A percentile compares a stretch with the other conserved stretches of the same genome.
Evolutionary conservation across 208 protist species (phyloP).

Genomic region (Crithidia thermophila): DNA sequence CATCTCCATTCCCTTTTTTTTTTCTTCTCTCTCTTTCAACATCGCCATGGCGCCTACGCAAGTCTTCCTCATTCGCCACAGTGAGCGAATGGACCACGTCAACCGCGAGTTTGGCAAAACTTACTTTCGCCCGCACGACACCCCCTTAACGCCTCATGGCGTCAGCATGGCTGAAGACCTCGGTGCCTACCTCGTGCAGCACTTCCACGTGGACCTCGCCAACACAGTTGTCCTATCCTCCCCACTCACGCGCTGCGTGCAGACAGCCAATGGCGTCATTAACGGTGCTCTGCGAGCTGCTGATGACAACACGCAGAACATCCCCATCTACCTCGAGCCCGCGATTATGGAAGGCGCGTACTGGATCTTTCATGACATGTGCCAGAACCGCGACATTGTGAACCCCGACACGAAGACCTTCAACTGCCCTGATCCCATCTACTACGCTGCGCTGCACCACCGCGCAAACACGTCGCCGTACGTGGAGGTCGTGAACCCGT

Average conservation of each 20-base stretch:
- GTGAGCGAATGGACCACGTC: conserved; percentile 58
- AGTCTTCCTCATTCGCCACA: conserved; percentile 58
- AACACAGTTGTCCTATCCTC: conserved; percentile 42
- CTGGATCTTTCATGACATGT: conserved; percentile 56
- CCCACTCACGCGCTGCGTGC: conserved; percentile 54
- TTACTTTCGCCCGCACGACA: conserved; percentile 55
- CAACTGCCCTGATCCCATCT: conserved; percentile 39
- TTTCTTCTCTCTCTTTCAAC: too few species aligned
- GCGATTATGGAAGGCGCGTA: conserved; percentile 42
- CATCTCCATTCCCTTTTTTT: too few species aligned
- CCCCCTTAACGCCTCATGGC: conserved; percentile 56
- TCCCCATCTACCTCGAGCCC: conserved; percentile 52
- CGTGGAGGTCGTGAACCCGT: conserved; percentile 37
- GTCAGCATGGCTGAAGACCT: conserved; percentile 48
- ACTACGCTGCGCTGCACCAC: conserved; percentile 32
- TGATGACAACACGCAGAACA: neutral
- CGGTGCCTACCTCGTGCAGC: conserved; percentile 35
- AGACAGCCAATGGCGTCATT: conserved; percentile 52
- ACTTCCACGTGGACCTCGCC: conserved; percentile 23
- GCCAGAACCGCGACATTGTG: conserved; percentile 32
- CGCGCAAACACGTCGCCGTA: conserved; percentile 33
- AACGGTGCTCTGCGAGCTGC: conserved; percentile 28
- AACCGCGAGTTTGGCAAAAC: conserved; percentile 37
- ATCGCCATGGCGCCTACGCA: conserved; percentile 42
- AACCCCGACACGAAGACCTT: conserved; percentile 20